Evolutionary conservation across 2,329 filamentous ascomycete genomes (phyloP).

Genomic region (Trichoderma sp.): DNA sequence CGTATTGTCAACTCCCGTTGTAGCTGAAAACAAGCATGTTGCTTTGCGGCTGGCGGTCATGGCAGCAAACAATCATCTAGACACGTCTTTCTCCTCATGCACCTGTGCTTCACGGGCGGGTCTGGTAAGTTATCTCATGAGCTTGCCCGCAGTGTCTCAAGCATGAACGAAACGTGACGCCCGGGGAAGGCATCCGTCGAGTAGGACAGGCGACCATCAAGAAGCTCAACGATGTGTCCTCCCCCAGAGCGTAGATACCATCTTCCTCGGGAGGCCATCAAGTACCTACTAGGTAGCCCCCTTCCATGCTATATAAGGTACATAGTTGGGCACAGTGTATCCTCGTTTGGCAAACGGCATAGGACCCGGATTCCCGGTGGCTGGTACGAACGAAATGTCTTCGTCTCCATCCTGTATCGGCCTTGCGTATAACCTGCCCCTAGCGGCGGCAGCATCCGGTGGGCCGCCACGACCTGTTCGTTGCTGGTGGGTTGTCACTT

Average conservation of each 20-base stretch:
- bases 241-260: neutral
- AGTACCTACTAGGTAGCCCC: neutral
- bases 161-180: conserved; percentile 13
- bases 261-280: neutral
- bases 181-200: conserved; percentile 1
- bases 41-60: neutral
- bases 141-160: neutral
- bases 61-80: neutral
- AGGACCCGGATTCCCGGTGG: conserved; percentile 19
- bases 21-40: conserved; percentile 7
- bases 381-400: conserved; percentile 3
- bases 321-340: neutral
- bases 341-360: neutral
- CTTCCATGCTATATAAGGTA: too few relatives aligned
- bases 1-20: neutral
- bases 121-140: neutral
- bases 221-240: neutral
- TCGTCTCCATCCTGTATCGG: neutral
- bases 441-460: conserved; percentile 12
- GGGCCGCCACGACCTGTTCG: conserved; percentile 6
- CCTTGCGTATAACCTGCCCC: neutral
- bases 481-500: neutral
- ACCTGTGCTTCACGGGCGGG: neutral
- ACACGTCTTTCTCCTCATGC: neutral
- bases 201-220: neutral